Evolutionary conservation across 495 filamentous ascomycete species (phyloP).

Genomic region (Aspergillus steynii): DNA sequence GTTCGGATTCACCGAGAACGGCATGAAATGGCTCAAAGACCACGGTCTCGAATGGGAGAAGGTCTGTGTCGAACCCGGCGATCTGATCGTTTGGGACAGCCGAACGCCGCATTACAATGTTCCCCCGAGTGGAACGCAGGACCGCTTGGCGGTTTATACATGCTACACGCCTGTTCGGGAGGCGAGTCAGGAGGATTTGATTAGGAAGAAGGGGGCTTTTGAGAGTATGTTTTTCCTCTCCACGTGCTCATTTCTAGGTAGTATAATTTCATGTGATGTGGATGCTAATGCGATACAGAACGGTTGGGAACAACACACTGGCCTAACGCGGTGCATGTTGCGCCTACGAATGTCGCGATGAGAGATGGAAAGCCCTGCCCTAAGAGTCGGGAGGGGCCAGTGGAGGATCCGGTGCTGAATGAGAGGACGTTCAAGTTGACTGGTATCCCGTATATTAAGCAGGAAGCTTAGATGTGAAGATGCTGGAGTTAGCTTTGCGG

Average conservation of each 20-base stretch:
- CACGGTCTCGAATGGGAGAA: conserved; percentile 38
- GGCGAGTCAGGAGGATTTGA: conserved; percentile 34
- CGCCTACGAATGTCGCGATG: conserved; percentile 30
- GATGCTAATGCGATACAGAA: conserved; percentile 3
- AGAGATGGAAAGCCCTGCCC: conserved; percentile 31
- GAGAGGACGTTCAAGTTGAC: conserved; percentile 37
- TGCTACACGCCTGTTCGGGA: conserved; percentile 41
- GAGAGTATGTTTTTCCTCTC: conserved; percentile 19
- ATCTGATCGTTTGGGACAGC: conserved; percentile 47
- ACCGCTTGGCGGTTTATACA: conserved; percentile 34
- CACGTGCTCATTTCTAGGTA: too few relatives aligned
- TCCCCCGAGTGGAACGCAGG: conserved; percentile 22
- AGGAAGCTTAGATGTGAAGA: neutral
- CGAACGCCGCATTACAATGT: conserved; percentile 43
- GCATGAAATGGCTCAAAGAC: conserved; percentile 40
- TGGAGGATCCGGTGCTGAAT: conserved; percentile 28
- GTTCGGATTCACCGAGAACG: conserved; percentile 40
- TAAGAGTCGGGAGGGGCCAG: conserved; percentile 25
- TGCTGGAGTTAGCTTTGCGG: too few relatives aligned
- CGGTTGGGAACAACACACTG: conserved; percentile 37
- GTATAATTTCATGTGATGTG: too few relatives aligned
- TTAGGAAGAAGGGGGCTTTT: conserved; percentile 38
- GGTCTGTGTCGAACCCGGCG: conserved; percentile 41
- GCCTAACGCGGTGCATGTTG: conserved; percentile 37
- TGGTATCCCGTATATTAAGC: conserved; percentile 34